Evolutionary conservation across 805 yeast genomes (phyloP).

Genomic region (Candida sphagnicola): DNA sequence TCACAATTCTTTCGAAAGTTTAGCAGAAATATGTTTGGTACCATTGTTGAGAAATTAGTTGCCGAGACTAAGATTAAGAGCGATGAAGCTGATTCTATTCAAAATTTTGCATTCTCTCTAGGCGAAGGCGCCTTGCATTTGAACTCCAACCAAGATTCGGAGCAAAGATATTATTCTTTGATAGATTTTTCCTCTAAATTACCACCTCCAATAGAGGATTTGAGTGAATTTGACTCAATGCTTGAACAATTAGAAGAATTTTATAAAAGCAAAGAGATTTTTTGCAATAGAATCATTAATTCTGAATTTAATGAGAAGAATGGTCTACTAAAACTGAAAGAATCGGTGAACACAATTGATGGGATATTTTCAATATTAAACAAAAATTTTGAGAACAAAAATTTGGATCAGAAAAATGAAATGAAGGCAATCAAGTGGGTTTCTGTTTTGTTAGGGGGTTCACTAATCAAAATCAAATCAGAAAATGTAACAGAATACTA

Average conservation of each 20-base stretch:
- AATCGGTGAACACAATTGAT: background rate
- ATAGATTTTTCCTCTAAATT: constrained; percentile 16
- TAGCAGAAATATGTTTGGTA: background rate
- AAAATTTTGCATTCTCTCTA: constrained; percentile 25
- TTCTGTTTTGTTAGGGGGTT: constrained; percentile 9
- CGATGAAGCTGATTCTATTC: constrained; percentile 10
- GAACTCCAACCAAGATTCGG: background rate
- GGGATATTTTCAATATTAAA: background rate
- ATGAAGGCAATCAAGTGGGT: constrained; percentile 5
- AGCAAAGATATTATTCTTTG: constrained; percentile 12
- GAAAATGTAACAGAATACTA: constrained; percentile 3
- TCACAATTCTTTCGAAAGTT: constrained; percentile 4
- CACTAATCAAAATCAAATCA: constrained; percentile 11
- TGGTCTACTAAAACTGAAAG: background rate
- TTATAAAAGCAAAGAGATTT: constrained; percentile 20
- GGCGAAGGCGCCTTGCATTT: constrained; percentile 16
- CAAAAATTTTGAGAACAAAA: constrained; percentile 1
- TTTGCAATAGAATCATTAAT: constrained; percentile 8
- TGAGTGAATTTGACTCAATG: constrained; percentile 37
- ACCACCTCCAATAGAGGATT: constrained; percentile 19
- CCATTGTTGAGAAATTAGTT: background rate
- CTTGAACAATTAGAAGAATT: constrained; percentile 27
- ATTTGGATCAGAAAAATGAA: constrained; percentile 7
- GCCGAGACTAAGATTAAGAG: background rate
- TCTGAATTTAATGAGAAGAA: background rate